phyloP scores from a whole-genome alignment of 768 basidiomycete genomes.

The Xerocomus brunneocitrinus region DNA sequence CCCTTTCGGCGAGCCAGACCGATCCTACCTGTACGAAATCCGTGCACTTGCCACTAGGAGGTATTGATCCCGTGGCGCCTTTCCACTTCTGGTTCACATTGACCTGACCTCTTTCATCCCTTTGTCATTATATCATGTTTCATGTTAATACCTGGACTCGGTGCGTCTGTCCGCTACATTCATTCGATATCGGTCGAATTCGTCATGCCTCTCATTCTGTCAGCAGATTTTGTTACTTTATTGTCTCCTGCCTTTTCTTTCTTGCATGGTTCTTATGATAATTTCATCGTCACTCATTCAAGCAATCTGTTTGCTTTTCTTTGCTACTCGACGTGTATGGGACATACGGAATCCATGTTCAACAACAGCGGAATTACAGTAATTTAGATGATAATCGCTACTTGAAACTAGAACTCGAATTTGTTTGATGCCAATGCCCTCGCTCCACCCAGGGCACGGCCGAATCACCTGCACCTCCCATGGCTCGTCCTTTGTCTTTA shows the following conservation, averaged over 20 bases:
- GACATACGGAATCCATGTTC: conserved; percentile 33
- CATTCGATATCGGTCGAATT: conserved; percentile 16
- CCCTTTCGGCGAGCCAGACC: conserved; percentile 43
- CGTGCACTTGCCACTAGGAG: conserved; percentile 81
- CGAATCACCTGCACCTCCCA: conserved; percentile 51
- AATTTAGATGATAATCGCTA: conserved; percentile 17
- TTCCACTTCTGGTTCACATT: not conserved
- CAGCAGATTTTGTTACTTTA: conserved; percentile 24
- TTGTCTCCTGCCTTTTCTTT: conserved; percentile 22
- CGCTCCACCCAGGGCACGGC: conserved; percentile 44
- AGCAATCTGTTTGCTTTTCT: conserved; percentile 7
- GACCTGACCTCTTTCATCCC: conserved; percentile 1
- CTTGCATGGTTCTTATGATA: conserved; percentile 28
- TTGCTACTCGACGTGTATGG: conserved; percentile 35
- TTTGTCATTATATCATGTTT: conserved; percentile 5
- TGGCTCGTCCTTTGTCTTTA: conserved; percentile 57
- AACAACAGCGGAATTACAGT: conserved; percentile 20
- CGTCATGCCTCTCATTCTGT: conserved; percentile 26
- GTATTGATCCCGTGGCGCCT: conserved; percentile 43
- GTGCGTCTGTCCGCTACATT: conserved; percentile 17
- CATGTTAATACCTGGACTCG: conserved; percentile 23
- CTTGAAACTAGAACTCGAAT: not conserved
- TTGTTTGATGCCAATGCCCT: not conserved
- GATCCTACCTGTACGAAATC: conserved; percentile 73
- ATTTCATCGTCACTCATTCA: conserved; percentile 22